Evolutionary conservation across 2,329 filamentous ascomycete species (phyloP).

Genomic region (Penicillium sclerotiorum): DNA sequence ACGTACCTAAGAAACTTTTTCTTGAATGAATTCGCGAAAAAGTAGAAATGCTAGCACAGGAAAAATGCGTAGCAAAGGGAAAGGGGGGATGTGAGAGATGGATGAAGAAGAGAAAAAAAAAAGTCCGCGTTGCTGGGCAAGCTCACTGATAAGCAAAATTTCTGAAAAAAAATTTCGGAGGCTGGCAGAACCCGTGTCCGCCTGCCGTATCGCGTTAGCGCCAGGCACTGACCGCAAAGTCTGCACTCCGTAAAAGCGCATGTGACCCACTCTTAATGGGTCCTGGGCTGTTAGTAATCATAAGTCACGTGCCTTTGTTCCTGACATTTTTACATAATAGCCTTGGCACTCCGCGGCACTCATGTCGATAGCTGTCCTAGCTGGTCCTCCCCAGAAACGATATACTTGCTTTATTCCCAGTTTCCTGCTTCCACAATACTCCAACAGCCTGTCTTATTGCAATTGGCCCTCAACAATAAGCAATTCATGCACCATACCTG

Average conservation of each 20-base stretch:
- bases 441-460: too few species aligned
- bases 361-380: background rate
- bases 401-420: background rate
- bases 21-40: slow-evolving; percentile 2
- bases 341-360: background rate
- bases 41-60: slow-evolving; percentile 18
- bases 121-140: slow-evolving; percentile 25
- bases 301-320: background rate
- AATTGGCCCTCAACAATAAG: too few species aligned
- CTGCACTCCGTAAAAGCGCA: background rate
- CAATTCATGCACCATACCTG: slow-evolving; percentile 21
- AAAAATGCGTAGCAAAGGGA: slow-evolving; percentile 14
- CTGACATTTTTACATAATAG: background rate
- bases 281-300: background rate
- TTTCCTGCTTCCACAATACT: too few species aligned
- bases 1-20: slow-evolving; percentile 13
- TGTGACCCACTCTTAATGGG: slow-evolving; percentile 4
- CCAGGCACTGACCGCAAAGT: slow-evolving; percentile 3
- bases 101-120: slow-evolving; percentile 28
- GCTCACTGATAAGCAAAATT: slow-evolving; percentile 32
- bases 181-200: slow-evolving; percentile 26
- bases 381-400: background rate
- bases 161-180: slow-evolving; percentile 30
- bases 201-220: slow-evolving; percentile 8
- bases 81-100: slow-evolving; percentile 18